A percentile compares a stretch with the other conserved stretches of the same genome.
These are phyloP conservation scores for Asterionellopsis glacialis DNA, from an alignment of 108 stramenopile genomes.

Conservation along the genomic window DNA sequence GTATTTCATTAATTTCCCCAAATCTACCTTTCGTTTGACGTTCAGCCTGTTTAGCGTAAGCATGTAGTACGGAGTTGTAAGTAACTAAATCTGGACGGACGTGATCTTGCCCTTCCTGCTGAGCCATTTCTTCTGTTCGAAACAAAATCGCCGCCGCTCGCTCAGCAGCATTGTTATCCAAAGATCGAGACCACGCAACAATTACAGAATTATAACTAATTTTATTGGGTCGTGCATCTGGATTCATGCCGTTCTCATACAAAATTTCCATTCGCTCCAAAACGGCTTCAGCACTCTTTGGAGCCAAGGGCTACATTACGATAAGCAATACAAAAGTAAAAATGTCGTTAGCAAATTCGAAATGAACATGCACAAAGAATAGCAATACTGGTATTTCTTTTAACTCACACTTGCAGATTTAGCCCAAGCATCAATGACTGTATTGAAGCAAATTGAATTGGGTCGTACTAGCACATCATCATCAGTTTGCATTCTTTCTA, in stretches of 20 bases:
- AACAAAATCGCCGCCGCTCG: neutral
- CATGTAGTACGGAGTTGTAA: slow-evolving; percentile 65
- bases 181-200: neutral
- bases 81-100: slow-evolving; percentile 53
- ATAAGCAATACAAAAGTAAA: too few relatives aligned
- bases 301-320: slow-evolving; percentile 2
- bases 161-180: neutral
- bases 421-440: slow-evolving; percentile 36
- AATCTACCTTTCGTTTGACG: neutral
- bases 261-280: slow-evolving; percentile 27
- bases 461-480: slow-evolving; percentile 17
- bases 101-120: neutral
- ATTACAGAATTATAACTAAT: slow-evolving; percentile 45
- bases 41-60: slow-evolving; percentile 18
- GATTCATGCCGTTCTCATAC: neutral
- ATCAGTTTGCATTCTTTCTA: slow-evolving; percentile 26
- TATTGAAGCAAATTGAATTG: slow-evolving; percentile 35
- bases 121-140: neutral
- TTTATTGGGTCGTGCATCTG: slow-evolving; percentile 25
- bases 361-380: too few relatives aligned
- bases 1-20: too few relatives aligned
- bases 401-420: slow-evolving; percentile 10
- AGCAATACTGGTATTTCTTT: too few relatives aligned
- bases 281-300: slow-evolving; percentile 20
- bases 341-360: too few relatives aligned